Conservation (phyloP, 2,329 filamentous ascomycete species). For the Macrophomina tecta region DNA sequence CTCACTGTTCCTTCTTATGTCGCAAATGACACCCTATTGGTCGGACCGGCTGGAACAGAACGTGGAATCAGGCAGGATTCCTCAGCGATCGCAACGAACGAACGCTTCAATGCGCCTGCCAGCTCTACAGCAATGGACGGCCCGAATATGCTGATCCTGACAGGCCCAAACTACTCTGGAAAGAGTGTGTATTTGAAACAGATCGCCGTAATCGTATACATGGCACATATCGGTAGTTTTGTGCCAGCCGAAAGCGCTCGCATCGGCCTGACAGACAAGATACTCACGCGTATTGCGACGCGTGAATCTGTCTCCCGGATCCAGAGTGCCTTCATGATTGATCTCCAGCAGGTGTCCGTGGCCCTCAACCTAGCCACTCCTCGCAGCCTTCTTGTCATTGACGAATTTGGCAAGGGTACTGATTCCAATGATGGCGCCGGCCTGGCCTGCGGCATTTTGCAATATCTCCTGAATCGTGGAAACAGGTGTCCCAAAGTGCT, state of each 20-base stretch:
- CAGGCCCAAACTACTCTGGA: conserved; percentile 94
- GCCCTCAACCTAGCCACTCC: conserved; percentile 76
- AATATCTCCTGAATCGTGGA: conserved; percentile 60
- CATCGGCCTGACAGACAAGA: conserved; percentile 90
- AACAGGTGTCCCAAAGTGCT: conserved; percentile 63
- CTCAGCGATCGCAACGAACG: not conserved
- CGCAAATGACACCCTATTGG: conserved; percentile 76
- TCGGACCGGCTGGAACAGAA: conserved; percentile 49
- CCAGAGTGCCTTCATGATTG: conserved; percentile 76
- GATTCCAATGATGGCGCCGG: conserved; percentile 69
- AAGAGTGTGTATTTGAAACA: conserved; percentile 98
- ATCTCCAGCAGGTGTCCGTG: conserved; percentile 84
- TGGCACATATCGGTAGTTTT: conserved; percentile 89
- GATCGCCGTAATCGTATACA: conserved; percentile 84
- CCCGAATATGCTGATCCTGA: conserved; percentile 79
- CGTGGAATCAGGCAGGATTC: conserved; percentile 36
- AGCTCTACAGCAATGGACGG: conserved; percentile 32
- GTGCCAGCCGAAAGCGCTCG: conserved; percentile 79
- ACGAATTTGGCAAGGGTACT: conserved; percentile 84
- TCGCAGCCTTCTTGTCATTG: conserved; percentile 82
- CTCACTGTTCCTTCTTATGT: conserved; percentile 80
- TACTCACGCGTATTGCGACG: conserved; percentile 84
- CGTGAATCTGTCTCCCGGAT: conserved; percentile 69
- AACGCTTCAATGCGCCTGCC: conserved; percentile 15
- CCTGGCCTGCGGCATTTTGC: conserved; percentile 66